Base-by-base conservation (phyloP, 148 eudicot genomes). In the Dysphania ambrosioides region DNA sequence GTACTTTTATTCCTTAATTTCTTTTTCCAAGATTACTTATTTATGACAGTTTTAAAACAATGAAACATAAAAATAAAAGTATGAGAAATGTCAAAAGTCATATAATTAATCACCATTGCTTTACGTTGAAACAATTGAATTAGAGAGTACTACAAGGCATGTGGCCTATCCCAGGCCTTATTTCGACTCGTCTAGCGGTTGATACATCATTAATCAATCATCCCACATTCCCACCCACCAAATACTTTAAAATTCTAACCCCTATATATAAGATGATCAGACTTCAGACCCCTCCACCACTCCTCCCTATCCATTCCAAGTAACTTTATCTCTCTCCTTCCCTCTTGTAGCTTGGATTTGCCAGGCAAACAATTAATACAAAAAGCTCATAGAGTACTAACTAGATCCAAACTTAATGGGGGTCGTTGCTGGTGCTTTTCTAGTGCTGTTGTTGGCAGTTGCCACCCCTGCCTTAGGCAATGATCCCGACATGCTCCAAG, bases 401-500 rank as follows among this genome's bases (percentile, higher is more conserved):
- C 12, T 18, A 26, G 15, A 58, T 58, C 31, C 11, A 58, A 26
- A 60, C 30, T n/a, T 36, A 29, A 72, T 36, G 63, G 65, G 6
- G 8, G 44, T 38, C 16, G 3, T 9, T 16, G 66, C 9, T 5
- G 59, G 16, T 29, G 67, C 10, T 73, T 21, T 75, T 9, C 29
- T 75, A n/a, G 40, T 41, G 72, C 57, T 75, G 41, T 58, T 75
- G 13, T 57, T 69, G 30, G 56, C 41, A 11, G 15, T 41, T 1
- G 31, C 27, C 18, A 15, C 66, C 41, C 31, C 78, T 38, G 72
- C 56, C 13, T 40, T 75, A 3, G 78, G 41, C 29, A 77, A 60
- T 44, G 74, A 77, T 47, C 79, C 79, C 26, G 79, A 77, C 61
- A 27, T 59, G 47, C 79, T 77, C 26, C 79, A 77, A 61, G 79